Conservation (phyloP, 139 green algal species). For the Volvox africanus region DNA sequence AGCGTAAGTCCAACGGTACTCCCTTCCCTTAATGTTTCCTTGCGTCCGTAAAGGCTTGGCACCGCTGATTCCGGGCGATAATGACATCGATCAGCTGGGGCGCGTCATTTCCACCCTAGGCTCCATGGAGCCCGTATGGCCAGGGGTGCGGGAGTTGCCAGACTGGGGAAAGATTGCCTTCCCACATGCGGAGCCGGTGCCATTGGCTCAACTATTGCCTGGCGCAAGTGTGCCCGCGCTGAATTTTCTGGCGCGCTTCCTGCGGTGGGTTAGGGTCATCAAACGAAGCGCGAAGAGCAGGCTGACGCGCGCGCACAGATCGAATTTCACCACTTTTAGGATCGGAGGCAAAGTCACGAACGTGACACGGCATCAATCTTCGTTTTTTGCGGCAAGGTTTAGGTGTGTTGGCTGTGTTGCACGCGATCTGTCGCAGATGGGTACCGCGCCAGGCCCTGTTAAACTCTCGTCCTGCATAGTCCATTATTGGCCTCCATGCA, state of each 20-base stretch:
- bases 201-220: conserved; percentile 35
- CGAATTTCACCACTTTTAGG: no score
- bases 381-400: no score
- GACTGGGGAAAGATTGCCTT: conserved; percentile 54
- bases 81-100: conserved; percentile 65
- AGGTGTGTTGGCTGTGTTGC: no score
- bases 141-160: conserved; percentile 46
- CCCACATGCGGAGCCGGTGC: conserved; percentile 14
- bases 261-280: conserved; percentile 12
- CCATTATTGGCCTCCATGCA: no score
- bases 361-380: no score
- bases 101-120: conserved; percentile 52
- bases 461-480: no score
- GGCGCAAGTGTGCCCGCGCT: neutral
- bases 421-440: no score
- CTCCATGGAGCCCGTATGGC: conserved; percentile 55
- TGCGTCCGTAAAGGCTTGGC: conserved; percentile 22
- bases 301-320: no score
- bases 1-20: no score
- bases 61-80: conserved; percentile 60
- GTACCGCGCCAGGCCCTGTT: no score
- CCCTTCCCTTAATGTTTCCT: neutral
- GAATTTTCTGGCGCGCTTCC: conserved; percentile 31
- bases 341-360: no score
- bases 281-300: no score